Conservation (phyloP, 345 rosid species). For the Eucalyptus pauciflora region DNA sequence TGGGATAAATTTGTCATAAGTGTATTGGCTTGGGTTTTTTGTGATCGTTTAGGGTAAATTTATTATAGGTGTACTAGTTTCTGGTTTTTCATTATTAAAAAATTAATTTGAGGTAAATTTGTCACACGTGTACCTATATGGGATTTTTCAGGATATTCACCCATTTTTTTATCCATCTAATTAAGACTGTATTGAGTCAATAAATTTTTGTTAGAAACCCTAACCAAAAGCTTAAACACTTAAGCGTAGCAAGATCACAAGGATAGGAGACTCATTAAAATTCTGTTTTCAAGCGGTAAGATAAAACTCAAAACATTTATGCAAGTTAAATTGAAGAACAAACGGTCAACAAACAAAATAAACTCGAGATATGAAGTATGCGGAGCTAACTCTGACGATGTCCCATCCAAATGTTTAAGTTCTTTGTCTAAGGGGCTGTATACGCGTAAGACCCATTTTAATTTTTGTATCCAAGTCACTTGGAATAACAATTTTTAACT, state of each 20-base stretch:
- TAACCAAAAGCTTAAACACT: background rate
- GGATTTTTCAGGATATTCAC: too few species aligned
- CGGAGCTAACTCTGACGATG: background rate
- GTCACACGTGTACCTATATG: fast-evolving
- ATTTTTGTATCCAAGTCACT: too few species aligned
- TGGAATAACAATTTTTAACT: too few species aligned
- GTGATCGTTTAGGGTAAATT: fast-evolving
- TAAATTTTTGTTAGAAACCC: too few species aligned
- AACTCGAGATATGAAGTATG: background rate
- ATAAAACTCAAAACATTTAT: background rate
- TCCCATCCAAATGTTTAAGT: background rate
- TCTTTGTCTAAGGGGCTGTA: too few species aligned
- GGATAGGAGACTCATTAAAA: background rate
- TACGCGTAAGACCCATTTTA: too few species aligned
- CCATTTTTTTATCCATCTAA: background rate
- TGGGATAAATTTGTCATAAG: fast-evolving
- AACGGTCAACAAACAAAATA: background rate
- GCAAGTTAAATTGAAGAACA: background rate
- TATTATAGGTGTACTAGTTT: fast-evolving
- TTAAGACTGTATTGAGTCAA: background rate
- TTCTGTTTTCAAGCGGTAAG: background rate
- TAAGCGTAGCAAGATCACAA: background rate
- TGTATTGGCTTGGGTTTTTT: too few species aligned
- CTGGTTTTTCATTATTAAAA: fast-evolving
- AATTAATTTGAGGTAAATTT: too few species aligned